phyloP scores from a whole-genome alignment of 2,329 filamentous ascomycete genomes.

The Emmonsia crescens region DNA sequence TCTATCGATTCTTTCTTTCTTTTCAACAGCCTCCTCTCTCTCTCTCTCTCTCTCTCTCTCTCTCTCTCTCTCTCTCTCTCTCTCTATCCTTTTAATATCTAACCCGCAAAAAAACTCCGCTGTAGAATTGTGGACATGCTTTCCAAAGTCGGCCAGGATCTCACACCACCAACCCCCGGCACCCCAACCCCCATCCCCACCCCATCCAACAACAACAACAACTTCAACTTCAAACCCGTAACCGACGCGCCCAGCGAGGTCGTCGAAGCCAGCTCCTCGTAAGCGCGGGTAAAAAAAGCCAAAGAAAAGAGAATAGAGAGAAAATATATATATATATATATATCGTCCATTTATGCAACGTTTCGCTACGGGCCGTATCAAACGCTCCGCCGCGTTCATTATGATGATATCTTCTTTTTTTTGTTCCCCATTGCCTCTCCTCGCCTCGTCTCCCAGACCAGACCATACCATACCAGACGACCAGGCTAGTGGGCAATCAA shows the following conservation, averaged over 20 bases:
- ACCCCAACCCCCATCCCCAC: conserved; percentile 1
- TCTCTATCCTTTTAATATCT: background rate
- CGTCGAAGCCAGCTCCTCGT: background rate
- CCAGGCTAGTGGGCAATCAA: background rate
- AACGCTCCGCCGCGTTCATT: background rate
- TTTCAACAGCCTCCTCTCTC: background rate
- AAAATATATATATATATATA: background rate
- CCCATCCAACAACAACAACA: conserved; percentile 1
- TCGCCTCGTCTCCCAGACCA: background rate
- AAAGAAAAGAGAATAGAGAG: background rate
- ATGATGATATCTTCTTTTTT: background rate
- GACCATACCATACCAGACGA: no score
- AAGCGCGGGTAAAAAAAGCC: background rate
- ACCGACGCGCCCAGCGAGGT: conserved; percentile 2
- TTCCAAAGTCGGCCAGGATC: conserved; percentile 17
- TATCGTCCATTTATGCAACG: background rate
- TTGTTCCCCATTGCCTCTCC: background rate
- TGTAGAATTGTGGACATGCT: conserved; percentile 31
- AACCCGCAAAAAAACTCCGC: background rate
- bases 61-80: background rate
- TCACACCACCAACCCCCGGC: conserved; percentile 3
- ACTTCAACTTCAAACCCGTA: background rate
- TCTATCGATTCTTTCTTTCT: conserved; percentile 1
- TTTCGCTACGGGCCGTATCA: background rate
- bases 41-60: background rate